A percentile compares a stretch with the other conserved stretches of the same genome.
These are phyloP conservation scores for Ophiostoma pallidulum DNA, from an alignment of 2,329 filamentous ascomycete species.

Conservation along the genomic window DNA sequence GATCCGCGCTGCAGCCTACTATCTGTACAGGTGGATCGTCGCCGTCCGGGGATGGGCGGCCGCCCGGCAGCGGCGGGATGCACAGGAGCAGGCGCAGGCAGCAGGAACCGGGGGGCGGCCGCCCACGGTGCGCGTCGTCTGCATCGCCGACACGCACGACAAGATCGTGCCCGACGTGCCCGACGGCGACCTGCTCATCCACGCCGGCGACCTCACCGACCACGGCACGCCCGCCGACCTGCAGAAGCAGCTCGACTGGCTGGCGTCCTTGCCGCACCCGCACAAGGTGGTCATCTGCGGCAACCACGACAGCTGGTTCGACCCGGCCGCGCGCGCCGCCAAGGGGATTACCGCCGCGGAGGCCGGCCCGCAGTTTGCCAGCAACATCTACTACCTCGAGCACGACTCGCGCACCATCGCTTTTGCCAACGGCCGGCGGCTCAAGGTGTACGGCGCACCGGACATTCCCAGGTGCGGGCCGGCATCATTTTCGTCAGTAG, in stretches of 20 bases:
- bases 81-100: constrained; percentile 17
- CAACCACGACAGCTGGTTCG: constrained; percentile 85
- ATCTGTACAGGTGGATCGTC: constrained; percentile 55
- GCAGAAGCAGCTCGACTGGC: constrained; percentile 77
- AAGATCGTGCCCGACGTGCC: constrained; percentile 52
- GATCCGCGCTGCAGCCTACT: constrained; percentile 51
- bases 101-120: background rate
- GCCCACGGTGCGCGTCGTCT: constrained; percentile 62
- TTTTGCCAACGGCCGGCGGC: constrained; percentile 45
- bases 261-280: constrained; percentile 60
- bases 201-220: constrained; percentile 78
- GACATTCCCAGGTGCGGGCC: constrained; percentile 71
- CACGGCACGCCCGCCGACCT: constrained; percentile 62
- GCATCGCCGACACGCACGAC: constrained; percentile 83
- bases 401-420: constrained; percentile 54
- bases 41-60: constrained; percentile 41
- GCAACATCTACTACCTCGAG: constrained; percentile 62
- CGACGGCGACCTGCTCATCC: constrained; percentile 74
- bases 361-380: constrained; percentile 52
- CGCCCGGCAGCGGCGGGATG: background rate
- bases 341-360: constrained; percentile 42
- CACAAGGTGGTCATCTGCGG: constrained; percentile 78
- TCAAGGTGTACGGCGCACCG: constrained; percentile 72
- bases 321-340: constrained; percentile 49
- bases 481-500: constrained; percentile 48